Conservation (phyloP, 106 monocot genomes). For the Allium cepa region DNA sequence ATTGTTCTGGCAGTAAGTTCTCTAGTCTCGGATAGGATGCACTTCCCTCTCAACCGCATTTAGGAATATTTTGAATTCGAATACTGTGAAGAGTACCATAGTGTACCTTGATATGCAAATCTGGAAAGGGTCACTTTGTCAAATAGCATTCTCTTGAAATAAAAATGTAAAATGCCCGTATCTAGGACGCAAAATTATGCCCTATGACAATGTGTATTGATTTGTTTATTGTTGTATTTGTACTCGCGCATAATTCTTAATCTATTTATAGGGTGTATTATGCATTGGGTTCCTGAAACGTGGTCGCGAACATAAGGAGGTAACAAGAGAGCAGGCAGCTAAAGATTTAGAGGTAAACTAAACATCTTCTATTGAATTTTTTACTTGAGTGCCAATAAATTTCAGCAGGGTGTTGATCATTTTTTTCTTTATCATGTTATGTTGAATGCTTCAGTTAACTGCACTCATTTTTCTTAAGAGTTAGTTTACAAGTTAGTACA, state of each 20-base stretch:
- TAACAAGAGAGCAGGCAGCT: slow-evolving; percentile 56
- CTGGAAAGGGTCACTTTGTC: neutral
- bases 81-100: neutral
- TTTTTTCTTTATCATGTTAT: too few species aligned
- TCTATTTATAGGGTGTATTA: slow-evolving; percentile 49
- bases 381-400: too few species aligned
- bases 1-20: too few species aligned
- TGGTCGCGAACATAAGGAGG: slow-evolving; percentile 43
- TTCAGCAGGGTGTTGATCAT: too few species aligned
- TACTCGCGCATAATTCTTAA: neutral
- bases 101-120: neutral
- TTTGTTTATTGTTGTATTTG: neutral
- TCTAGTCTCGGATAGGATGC: too few species aligned
- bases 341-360: slow-evolving; percentile 65
- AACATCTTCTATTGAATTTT: too few species aligned
- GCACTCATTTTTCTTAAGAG: too few species aligned
- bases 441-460: too few species aligned
- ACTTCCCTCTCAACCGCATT: too few species aligned
- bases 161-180: neutral
- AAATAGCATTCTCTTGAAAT: neutral
- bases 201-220: neutral
- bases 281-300: slow-evolving; percentile 85
- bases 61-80: too few species aligned
- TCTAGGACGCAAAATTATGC: neutral
- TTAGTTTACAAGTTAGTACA: too few species aligned